These are phyloP conservation scores for Ogataea degrootiae DNA, from an alignment of 805 yeast species.

Conservation along the genomic window DNA sequence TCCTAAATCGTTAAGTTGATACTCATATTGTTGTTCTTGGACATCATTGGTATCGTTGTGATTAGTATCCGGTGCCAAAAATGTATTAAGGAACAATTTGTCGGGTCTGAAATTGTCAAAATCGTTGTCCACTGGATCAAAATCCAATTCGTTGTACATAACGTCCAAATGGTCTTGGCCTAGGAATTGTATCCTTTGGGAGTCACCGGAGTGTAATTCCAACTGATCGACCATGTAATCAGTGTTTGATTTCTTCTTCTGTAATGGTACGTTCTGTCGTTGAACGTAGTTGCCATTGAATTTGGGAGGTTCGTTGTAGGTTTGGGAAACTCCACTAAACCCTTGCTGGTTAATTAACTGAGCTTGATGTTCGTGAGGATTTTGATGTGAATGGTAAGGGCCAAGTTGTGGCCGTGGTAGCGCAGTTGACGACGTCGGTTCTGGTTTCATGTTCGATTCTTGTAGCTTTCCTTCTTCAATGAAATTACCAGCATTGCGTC, in stretches of 20 bases:
- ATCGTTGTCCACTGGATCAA: background rate
- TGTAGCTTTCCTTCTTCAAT: no score
- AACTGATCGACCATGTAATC: background rate
- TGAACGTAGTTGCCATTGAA: no score
- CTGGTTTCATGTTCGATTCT: no score
- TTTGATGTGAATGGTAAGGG: background rate
- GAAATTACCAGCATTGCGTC: no score
- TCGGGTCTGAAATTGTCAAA: constrained; percentile 8
- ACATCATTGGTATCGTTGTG: background rate
- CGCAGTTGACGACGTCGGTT: no score
- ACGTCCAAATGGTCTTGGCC: background rate
- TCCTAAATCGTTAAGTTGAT: no score
- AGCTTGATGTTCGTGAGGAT: background rate
- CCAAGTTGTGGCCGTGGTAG: background rate
- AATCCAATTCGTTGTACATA: constrained; percentile 3
- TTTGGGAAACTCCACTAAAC: background rate
- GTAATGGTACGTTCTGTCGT: background rate
- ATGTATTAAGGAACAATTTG: constrained; percentile 5
- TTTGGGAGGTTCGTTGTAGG: background rate
- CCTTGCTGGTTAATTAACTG: background rate
- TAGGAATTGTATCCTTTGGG: background rate
- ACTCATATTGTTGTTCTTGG: no score
- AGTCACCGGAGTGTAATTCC: background rate
- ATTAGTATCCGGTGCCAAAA: background rate
- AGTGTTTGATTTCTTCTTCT: background rate